phyloP scores from a whole-genome alignment of 2,329 filamentous ascomycete genomes.

The Clonostachys solani region DNA sequence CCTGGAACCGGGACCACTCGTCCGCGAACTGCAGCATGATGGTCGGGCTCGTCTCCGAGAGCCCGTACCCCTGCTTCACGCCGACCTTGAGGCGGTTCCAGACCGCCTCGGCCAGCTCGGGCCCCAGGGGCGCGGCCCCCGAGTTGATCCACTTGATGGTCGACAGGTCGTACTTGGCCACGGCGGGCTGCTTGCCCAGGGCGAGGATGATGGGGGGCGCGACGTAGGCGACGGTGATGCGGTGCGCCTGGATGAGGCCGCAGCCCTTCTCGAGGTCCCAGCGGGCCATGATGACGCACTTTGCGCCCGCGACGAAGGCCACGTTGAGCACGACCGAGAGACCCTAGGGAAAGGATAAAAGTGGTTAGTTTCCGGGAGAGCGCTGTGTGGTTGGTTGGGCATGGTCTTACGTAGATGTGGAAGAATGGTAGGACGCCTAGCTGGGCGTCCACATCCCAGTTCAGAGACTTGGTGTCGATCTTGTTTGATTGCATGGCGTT shows the following conservation, averaged over 20 bases:
- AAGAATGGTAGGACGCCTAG: conserved; percentile 84
- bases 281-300: conserved; percentile 64
- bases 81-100: conserved; percentile 71
- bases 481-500: conserved; percentile 58
- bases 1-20: conserved; percentile 73
- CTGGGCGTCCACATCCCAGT: conserved; percentile 65
- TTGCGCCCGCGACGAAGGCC: conserved; percentile 55
- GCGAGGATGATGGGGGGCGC: conserved; percentile 81
- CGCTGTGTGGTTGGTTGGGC: neutral
- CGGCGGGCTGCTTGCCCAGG: conserved; percentile 72
- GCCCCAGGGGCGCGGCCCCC: conserved; percentile 79
- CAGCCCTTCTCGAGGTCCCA: conserved; percentile 84
- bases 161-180: conserved; percentile 77
- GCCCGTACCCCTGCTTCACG: conserved; percentile 89
- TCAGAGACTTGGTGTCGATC: conserved; percentile 49
- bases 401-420: conserved; percentile 73
- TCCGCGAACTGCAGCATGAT: conserved; percentile 71
- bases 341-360: conserved; percentile 13
- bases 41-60: conserved; percentile 81
- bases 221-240: conserved; percentile 74
- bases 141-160: conserved; percentile 80
- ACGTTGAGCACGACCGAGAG: conserved; percentile 21
- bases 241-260: conserved; percentile 67
- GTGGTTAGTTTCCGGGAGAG: neutral
- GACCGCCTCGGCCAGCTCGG: conserved; percentile 73